Conservation (phyloP, 208 protist species). For the Crithidia brevicula region DNA sequence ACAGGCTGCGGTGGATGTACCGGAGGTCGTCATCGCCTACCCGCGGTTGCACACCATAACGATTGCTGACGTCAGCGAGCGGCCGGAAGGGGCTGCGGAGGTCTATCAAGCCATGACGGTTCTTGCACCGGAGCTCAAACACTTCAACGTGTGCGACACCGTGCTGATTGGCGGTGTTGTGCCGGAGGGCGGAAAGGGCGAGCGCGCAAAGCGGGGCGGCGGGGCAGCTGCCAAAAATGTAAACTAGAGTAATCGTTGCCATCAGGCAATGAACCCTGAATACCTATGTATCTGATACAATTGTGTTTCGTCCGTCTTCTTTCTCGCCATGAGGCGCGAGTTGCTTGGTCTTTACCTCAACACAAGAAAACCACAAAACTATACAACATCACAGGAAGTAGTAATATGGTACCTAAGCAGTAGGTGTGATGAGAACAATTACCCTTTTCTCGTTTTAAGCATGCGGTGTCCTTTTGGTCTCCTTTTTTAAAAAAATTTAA, state of each 20-base stretch:
- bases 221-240: slow-evolving; percentile 12
- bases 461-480: too few relatives aligned
- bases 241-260: not conserved
- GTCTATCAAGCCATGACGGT: slow-evolving; percentile 39
- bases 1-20: slow-evolving; percentile 18
- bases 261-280: too few relatives aligned
- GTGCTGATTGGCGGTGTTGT: slow-evolving; percentile 36
- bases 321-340: too few relatives aligned
- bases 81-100: slow-evolving; percentile 37
- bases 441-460: too few relatives aligned
- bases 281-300: too few relatives aligned
- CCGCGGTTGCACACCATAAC: slow-evolving; percentile 59
- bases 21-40: slow-evolving; percentile 33
- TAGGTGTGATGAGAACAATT: too few relatives aligned
- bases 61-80: slow-evolving; percentile 63
- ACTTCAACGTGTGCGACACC: slow-evolving; percentile 77
- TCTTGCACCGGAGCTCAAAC: slow-evolving; percentile 52
- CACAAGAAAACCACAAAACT: too few relatives aligned
- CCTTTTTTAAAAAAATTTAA: too few relatives aligned
- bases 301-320: too few relatives aligned
- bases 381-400: too few relatives aligned
- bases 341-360: too few relatives aligned
- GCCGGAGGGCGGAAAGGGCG: slow-evolving; percentile 32
- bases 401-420: too few relatives aligned
- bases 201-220: slow-evolving; percentile 17